These are phyloP conservation scores for Leccinum barrowsii DNA, from an alignment of 768 basidiomycete species.

Conservation along the genomic window DNA sequence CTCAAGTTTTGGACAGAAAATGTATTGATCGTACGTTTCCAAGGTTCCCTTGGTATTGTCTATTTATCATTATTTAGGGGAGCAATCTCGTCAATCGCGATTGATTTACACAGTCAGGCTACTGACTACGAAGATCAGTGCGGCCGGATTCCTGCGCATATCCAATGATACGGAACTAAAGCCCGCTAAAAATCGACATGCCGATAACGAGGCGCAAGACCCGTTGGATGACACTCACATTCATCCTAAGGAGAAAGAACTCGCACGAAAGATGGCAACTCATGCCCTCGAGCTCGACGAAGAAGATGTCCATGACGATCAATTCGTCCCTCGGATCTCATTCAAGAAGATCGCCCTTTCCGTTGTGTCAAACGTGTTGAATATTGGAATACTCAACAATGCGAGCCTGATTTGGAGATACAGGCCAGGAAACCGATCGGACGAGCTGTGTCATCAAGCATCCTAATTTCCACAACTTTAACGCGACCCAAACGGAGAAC, in stretches of 20 bases:
- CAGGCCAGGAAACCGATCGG: conserved; percentile 74
- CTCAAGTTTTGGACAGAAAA: conserved; percentile 76
- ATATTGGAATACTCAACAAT: conserved; percentile 59
- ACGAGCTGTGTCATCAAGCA: conserved; percentile 91
- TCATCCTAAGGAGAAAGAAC: conserved; percentile 95
- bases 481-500: conserved; percentile 82
- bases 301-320: conserved; percentile 92
- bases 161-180: conserved; percentile 66
- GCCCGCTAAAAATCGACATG: conserved; percentile 54
- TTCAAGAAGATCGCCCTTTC: conserved; percentile 58
- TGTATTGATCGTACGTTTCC: conserved; percentile 56
- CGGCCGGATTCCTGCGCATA: conserved; percentile 88
- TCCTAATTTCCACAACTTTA: conserved; percentile 97
- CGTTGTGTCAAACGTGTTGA: conserved; percentile 58
- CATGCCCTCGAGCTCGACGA: conserved; percentile 97
- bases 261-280: conserved; percentile 97
- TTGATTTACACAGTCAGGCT: conserved; percentile 82
- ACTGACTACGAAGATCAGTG: conserved; percentile 84
- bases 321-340: conserved; percentile 57
- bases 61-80: conserved; percentile 50
- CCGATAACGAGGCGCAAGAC: conserved; percentile 71
- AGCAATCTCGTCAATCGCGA: conserved; percentile 83
- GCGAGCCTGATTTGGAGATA: conserved; percentile 67
- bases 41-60: neutral
- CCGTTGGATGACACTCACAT: conserved; percentile 94